phyloP scores from a whole-genome alignment of 768 basidiomycete species.

The Lanmaoa rubissima region DNA sequence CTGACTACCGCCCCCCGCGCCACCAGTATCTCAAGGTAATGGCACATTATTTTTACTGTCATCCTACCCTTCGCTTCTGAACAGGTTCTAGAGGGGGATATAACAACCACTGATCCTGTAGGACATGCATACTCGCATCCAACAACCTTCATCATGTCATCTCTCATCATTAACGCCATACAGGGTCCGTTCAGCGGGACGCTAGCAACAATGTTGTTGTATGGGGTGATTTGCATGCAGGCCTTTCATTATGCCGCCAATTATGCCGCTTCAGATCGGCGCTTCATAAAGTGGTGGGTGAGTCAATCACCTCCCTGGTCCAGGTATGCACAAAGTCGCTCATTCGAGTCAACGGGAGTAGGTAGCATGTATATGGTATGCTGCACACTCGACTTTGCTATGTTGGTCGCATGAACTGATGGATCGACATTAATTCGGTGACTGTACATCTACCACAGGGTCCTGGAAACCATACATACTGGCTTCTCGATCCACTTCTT shows the following conservation, averaged over 20 bases:
- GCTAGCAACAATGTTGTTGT: conserved; percentile 7
- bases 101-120: background rate
- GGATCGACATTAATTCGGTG: background rate
- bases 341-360: conserved; percentile 2
- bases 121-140: background rate
- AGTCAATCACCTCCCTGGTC: background rate
- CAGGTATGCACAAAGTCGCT: background rate
- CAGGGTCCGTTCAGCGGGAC: conserved; percentile 15
- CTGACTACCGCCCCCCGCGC: too few species aligned
- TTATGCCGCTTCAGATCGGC: conserved; percentile 7
- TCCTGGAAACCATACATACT: conserved; percentile 15
- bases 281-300: conserved; percentile 13
- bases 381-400: too few species aligned
- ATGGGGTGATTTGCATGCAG: conserved; percentile 19
- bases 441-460: background rate
- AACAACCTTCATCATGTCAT: conserved; percentile 1
- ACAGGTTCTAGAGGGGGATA: background rate
- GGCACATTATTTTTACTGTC: too few species aligned
- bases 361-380: conserved; percentile 15
- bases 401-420: too few species aligned
- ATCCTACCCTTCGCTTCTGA: too few species aligned
- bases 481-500: conserved; percentile 14
- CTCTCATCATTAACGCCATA: conserved; percentile 3
- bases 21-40: too few species aligned
- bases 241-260: conserved; percentile 11